phyloP scores from a whole-genome alignment of 2,329 filamentous ascomycete genomes.

The Aureobasidium zeae region DNA sequence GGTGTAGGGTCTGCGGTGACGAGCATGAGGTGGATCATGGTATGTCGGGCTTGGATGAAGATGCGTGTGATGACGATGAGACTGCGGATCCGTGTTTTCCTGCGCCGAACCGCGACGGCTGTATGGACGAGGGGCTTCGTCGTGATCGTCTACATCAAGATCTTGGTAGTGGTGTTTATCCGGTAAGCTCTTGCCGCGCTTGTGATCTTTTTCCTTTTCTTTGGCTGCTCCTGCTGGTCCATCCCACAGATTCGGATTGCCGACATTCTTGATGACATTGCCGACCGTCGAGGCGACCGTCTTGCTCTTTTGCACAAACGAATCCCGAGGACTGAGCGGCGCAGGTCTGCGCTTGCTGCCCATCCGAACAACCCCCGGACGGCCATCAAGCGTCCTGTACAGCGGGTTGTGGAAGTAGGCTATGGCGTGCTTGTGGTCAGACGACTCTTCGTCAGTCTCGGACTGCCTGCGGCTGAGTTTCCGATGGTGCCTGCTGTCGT shows the following conservation, averaged over 20 bases:
- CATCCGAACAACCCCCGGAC: slow-evolving; percentile 36
- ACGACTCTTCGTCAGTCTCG: slow-evolving; percentile 26
- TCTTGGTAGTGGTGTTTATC: slow-evolving; percentile 22
- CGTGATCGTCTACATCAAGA: slow-evolving; percentile 16
- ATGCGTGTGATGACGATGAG: slow-evolving; percentile 27
- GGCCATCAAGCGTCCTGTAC: slow-evolving; percentile 37
- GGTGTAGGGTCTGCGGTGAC: slow-evolving; percentile 26
- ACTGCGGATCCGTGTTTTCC: slow-evolving; percentile 24
- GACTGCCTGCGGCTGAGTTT: slow-evolving; percentile 16
- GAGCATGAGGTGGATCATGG: neutral
- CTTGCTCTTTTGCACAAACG: slow-evolving; percentile 29
- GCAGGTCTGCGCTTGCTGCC: slow-evolving; percentile 27
- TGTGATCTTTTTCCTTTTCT: slow-evolving; percentile 17
- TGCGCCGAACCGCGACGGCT: slow-evolving; percentile 12
- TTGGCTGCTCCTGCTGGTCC: slow-evolving; percentile 21
- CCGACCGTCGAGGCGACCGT: slow-evolving; percentile 28
- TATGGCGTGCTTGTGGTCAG: slow-evolving; percentile 33
- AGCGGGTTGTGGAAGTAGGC: slow-evolving; percentile 43
- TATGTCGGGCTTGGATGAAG: slow-evolving; percentile 1
- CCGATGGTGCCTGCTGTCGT: slow-evolving; percentile 14
- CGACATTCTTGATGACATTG: slow-evolving; percentile 29
- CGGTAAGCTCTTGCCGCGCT: slow-evolving; percentile 17
- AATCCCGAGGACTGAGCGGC: slow-evolving; percentile 25
- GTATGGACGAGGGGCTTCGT: neutral
- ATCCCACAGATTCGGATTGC: slow-evolving; percentile 30